Base-by-base conservation (phyloP, 2,329 filamentous ascomycete species). In the Xylariaceae sp. region DNA sequence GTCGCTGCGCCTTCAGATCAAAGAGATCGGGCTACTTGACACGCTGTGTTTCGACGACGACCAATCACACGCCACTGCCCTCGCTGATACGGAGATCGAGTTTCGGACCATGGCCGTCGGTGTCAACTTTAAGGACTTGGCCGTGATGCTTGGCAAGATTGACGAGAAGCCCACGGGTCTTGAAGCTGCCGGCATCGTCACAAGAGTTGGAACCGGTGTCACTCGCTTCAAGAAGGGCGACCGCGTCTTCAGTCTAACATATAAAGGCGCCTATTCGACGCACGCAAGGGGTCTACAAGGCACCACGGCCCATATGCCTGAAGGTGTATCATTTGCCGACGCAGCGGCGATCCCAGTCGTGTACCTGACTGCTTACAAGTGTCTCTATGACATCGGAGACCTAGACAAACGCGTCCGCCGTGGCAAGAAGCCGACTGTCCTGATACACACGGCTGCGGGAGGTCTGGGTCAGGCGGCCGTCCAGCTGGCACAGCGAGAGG, bases 101-200 rank as follows among this genome's bases (percentile, higher is more conserved):
- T 48, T 61, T 43, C 45, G 52, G 30, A 46, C 44, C 7, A 56
- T 51, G 36, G 55, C 55, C 11, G 49, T 45, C 32, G 53, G 42
- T 7, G 31, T 56, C 14, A 56, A 48, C 18, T 53, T 54, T 43
- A 52, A 49, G 17, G 55, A 56, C 35, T 31, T 58, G 5, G 48
- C 47, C 11, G 36, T 47, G 18, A 47, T 48, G 15, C 40, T 57
- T 6, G 53, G 53, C 5, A 48, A 48, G n/a, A 48, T 55, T 19
- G 45, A 56, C 14, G 44, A 51, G 19, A 45, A 30, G 14, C 30
- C 44, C 1, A 39, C 60, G 0, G 52, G 54, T n/a, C 22, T 46
- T 2, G 51, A 61, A 46, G 67, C 62, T 47, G 60, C 62, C 39
- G 70, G 65, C 15, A 50, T 66, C 30, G 59, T 72, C 14, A 63